Base-by-base conservation (phyloP, 2,329 filamentous ascomycete species). In the Pseudopithomyces maydicus region DNA sequence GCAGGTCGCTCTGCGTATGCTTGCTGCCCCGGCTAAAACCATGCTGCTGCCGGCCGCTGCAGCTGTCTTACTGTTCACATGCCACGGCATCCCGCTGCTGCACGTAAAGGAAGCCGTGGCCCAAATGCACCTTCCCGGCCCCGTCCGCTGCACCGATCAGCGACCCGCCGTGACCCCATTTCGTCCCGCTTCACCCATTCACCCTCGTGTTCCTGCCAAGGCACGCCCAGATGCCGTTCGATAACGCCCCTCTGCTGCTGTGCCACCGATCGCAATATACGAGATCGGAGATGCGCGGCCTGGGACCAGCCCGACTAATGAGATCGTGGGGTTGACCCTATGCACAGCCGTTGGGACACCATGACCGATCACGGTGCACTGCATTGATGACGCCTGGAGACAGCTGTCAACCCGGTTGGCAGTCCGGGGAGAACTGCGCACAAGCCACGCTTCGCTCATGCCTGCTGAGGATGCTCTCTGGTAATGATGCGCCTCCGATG, bases 141-240 rank as follows among this genome's bases (percentile, higher is more conserved):
- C 42, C 57, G 17, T 36, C 48, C 45, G 51, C 52, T 60, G 61
- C 61, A 60, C 43, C 55, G 52, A 58, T 64, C 59, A 54, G 44
- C 59, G 35, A 39, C 45, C 56, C 38, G 54, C 53, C 57, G 58
- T 54, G 49, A 51, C 50, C n/a, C 57, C 45, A 55, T 59, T 38
- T 29, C 26, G 29, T 22, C 49, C 17, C 42, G 26, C 50, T 51
- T 58, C 61, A 62, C 61, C 54, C 59, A 58, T 50, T 39, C n/a
- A 44, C 52, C 54, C 19, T 51, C 51, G 49, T 52, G 61, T 64
- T 35, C 61, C 61, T 64, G 61, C 60, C 58, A 50, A 50, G 47
- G 6, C 32, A 32, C 42, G 42, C 14, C 42, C 42, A 15, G 15
- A n/a, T 29, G 14, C n/a, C 11, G 19, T 20, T 50, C 38, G 47